phyloP scores from a whole-genome alignment of 176 grass and related monocot species.

The Guadua angustifolia region DNA sequence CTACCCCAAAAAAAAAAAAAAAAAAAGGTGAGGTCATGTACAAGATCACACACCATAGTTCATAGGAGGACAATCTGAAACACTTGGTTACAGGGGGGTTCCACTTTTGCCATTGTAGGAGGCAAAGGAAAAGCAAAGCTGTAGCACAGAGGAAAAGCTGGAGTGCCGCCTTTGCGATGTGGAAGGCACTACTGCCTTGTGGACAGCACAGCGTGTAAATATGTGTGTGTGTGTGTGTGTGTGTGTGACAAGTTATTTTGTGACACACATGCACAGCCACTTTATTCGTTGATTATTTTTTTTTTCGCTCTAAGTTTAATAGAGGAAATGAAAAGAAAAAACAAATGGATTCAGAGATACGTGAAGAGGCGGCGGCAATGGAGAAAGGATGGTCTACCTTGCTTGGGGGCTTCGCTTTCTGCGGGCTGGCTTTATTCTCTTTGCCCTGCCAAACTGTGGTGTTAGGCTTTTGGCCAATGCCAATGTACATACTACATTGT shows the following conservation, averaged over 20 bases:
- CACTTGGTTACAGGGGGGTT: conserved; percentile 29
- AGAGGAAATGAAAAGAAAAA: background rate
- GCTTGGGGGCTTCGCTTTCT: conserved; percentile 30
- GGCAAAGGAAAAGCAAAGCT: conserved; percentile 39
- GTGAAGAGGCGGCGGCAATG: background rate
- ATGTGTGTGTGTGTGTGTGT: background rate
- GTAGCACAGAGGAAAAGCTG: conserved; percentile 47
- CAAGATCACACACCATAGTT: conserved; percentile 1
- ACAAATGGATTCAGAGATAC: conserved; percentile 15
- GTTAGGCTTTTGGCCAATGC: background rate
- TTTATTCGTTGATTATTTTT: conserved; percentile 40
- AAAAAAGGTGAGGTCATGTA: background rate
- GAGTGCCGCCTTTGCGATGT: conserved; percentile 51
- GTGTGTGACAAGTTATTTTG: conserved; percentile 18
- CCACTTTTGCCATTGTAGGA: conserved; percentile 45
- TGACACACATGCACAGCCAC: conserved; percentile 21
- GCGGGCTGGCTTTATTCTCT: conserved; percentile 31
- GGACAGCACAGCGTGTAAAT: conserved; percentile 51
- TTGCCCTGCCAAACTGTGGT: conserved; percentile 38
- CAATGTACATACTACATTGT: conserved; percentile 36
- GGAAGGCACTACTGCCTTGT: conserved; percentile 63
- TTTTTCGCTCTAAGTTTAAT: background rate
- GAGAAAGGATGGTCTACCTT: background rate
- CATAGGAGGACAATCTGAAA: conserved; percentile 9
- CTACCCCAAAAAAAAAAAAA: background rate